Evolutionary conservation across 2,329 filamentous ascomycete species (phyloP).

Genomic region (Hypoxylon sp.): DNA sequence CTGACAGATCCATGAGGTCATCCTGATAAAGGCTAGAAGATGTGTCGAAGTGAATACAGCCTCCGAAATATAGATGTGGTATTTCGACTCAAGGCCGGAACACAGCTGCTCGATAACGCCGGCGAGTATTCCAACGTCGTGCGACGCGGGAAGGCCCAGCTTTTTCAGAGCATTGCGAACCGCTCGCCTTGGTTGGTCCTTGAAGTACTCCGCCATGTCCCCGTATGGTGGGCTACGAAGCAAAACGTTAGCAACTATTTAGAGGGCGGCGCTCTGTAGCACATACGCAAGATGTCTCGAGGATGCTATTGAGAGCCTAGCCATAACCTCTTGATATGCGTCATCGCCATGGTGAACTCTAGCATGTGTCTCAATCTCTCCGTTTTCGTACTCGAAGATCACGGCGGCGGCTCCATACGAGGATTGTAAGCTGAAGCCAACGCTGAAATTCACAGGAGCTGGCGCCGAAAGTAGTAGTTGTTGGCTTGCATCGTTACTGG

Average conservation of each 20-base stretch:
- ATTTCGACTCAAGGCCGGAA: not conserved
- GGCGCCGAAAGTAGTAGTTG: not conserved
- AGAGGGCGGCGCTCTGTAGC: not conserved
- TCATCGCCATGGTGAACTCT: not conserved
- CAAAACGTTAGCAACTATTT: not conserved
- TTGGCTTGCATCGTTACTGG: not conserved
- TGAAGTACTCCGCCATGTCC: not conserved
- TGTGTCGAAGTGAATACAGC: not conserved
- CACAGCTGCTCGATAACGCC: not conserved
- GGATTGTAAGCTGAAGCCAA: not conserved
- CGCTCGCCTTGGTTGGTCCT: not conserved
- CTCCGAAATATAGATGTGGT: not conserved
- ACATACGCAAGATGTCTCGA: not conserved
- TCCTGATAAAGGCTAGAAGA: not conserved
- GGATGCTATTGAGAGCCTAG: not conserved
- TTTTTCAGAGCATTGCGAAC: not conserved
- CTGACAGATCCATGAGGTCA: not conserved
- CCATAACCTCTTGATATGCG: not conserved
- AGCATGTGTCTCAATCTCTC: not conserved
- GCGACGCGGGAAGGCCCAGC: not conserved
- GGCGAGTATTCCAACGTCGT: not conserved
- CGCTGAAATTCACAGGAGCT: not conserved
- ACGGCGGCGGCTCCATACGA: not conserved
- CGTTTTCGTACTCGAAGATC: not conserved
- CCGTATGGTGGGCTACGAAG: not conserved